Base-by-base conservation (phyloP, 2,329 filamentous ascomycete genomes). In the Epichloe sylvatica region DNA sequence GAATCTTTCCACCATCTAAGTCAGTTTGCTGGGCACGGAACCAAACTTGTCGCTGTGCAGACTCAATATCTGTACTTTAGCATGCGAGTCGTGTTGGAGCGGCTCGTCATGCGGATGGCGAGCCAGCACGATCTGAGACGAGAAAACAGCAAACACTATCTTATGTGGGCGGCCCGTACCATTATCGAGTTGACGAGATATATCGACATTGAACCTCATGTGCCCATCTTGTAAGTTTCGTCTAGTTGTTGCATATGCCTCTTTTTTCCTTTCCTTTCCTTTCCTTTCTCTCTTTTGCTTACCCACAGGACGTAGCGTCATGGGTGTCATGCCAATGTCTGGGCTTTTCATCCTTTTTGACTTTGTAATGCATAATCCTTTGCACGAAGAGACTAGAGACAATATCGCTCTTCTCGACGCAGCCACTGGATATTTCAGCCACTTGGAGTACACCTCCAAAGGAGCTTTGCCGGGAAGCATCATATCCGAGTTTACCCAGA, bases 101-200 rank as follows among this genome's bases (percentile, higher is more conserved):
- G 65, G 6, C 53, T 65, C 0, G 53, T 55, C 5, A 54, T 67
- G 9, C 55, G 63, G 34, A 40, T 64, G 8, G 53, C 55, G 7
- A 48, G 50, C 30, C 42, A 50, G 8, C 55, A 55, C 13, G 55
- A 45, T 35, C 38, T 46, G 2, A 47, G 51, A 5, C 52, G 51
- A 15, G 51, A 55, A 45, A 50, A 51, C 19, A 57, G 53, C 52
- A 62, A 57, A 52, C 49, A 49, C 25, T 52, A 47, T 19, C 51
- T 68, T 12, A 60, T 67, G 54, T 51, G 61, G 42, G 54, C 62
- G 5, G 63, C 66, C 5, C 53, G 62, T 9, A 49, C 50, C 0
- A 55, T 67, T 4, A 57, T 67, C 21, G 64, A 68, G 39, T 49
- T 67, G n/a, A 63, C 60, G 1, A 54, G 51, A 33, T 59, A 59